A percentile compares a stretch with the other conserved stretches of the same genome.
phyloP scores from a whole-genome alignment of 2,329 filamentous ascomycete species.

The Penicillium sp. region DNA sequence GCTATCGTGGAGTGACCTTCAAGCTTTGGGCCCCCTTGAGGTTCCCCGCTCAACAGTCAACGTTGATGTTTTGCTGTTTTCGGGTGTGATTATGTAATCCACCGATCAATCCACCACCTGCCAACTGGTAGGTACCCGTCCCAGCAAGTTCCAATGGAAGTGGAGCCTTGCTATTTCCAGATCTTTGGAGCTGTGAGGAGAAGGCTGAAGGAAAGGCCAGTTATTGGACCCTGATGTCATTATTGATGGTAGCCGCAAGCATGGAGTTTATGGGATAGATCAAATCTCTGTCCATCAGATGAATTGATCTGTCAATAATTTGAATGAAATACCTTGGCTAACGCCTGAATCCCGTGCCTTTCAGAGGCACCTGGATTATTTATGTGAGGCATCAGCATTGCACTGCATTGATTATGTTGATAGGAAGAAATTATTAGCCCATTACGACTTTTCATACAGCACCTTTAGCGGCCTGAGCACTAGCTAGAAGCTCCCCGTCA shows the following conservation, averaged over 20 bases:
- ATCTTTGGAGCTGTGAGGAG: constrained; percentile 7
- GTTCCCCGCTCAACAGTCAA: background rate
- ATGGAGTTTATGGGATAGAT: background rate
- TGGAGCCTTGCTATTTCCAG: constrained; percentile 1
- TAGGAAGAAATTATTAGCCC: background rate
- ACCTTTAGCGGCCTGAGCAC: background rate
- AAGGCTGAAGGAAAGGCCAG: background rate
- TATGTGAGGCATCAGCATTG: too few species aligned
- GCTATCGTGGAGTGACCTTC: background rate
- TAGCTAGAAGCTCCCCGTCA: background rate
- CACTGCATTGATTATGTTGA: background rate
- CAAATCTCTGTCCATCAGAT: background rate
- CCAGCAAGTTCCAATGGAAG: background rate
- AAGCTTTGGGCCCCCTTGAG: background rate
- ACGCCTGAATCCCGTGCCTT: background rate
- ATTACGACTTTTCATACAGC: background rate
- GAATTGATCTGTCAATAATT: background rate
- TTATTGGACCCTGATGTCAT: background rate
- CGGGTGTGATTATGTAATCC: constrained; percentile 20
- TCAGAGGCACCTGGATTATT: too few species aligned
- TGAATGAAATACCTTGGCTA: background rate
- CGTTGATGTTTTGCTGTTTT: constrained; percentile 21
- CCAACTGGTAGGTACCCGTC: too few species aligned
- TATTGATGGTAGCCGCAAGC: background rate
- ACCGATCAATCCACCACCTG: constrained; percentile 13